Evolutionary conservation across 768 basidiomycete genomes (phyloP), one percentile per base, ranked within the genome.

Genomic region (Porphyrellus cyaneotinctus): DNA sequence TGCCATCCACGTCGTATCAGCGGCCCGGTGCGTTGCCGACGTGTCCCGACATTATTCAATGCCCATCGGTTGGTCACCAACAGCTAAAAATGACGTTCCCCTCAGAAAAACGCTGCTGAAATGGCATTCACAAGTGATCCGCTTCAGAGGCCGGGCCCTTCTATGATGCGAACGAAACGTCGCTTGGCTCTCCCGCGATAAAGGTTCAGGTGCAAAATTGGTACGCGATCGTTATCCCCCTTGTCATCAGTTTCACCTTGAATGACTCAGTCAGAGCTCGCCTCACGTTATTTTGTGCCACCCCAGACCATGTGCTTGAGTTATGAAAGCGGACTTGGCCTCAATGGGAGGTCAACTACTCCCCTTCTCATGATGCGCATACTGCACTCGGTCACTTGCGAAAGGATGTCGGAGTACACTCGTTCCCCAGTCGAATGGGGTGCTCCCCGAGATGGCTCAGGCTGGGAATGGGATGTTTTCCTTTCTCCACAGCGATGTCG

Each of bases 311-410:
- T 58, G 64, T 68, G 3, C 42, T 67, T 2, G 74, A 72, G 52
- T 70, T 77, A 20, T 72, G 78, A 39, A 68, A 69, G 38, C 63
- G 74, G 37, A 70, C 73, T 9, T 67, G 63, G 38, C 60, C 49
- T 14, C 60, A 74, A 58, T 84, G 80, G 81, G 73, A 4, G 72
- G 64, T 49, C 72, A 70, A 2, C n/a, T n/a, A n/a, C n/a, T n/a
- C n/a, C 78, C 11, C 62, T 64, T 12, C 80, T 82, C 54, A 83
- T 85, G 83, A 83, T 85, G 83, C 71, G 76, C 14, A 73, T 87
- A 22, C 50, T 87, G 32, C 84, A 87, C 59, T 79, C 77, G 75
- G 74, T 80, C 13, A 65, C 79, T 33, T 78, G 77, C 6, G 69
- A 72, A 13, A 26, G 58, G 51, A 45, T 46, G 56, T 3, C 60